A percentile compares a stretch with the other conserved stretches of the same genome.
phyloP scores from a whole-genome alignment of 257 asterid genomes.

The Agastache rugosa region DNA sequence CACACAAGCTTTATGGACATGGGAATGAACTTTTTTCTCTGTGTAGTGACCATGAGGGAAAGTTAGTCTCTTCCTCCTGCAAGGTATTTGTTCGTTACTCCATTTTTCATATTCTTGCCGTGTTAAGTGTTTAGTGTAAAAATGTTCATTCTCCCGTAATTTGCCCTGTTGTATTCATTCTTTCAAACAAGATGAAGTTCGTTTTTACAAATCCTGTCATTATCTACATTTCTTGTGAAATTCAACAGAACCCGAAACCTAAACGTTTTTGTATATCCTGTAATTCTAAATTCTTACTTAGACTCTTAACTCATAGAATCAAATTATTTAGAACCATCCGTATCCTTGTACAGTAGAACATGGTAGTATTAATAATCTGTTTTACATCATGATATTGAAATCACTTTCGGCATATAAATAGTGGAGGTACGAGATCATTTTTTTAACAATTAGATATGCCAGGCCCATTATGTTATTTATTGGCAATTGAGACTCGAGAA shows the following conservation, averaged over 20 bases:
- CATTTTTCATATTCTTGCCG: background rate
- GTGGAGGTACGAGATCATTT: background rate
- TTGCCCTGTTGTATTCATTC: background rate
- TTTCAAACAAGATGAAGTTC: conserved; percentile 22
- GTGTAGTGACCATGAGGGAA: conserved; percentile 82
- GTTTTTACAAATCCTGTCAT: background rate
- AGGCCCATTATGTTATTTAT: background rate
- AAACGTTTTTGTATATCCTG: background rate
- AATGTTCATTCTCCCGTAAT: background rate
- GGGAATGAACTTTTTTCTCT: conserved; percentile 91
- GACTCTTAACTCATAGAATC: background rate
- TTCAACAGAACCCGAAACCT: conserved; percentile 7
- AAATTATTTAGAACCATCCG: background rate
- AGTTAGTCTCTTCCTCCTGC: conserved; percentile 93
- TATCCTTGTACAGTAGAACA: background rate
- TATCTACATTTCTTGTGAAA: background rate
- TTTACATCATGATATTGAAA: background rate
- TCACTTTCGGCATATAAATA: background rate
- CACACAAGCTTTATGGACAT: conserved; percentile 97
- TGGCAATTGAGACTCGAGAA: conserved; percentile 8
- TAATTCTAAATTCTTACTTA: background rate
- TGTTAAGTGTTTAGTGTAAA: background rate
- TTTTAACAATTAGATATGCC: no score
- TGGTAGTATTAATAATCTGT: no score
- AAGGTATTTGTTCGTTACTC: conserved; percentile 54